These are phyloP conservation scores for Aspergillus quadricinctus DNA, from an alignment of 2,329 filamentous ascomycete genomes.

Conservation along the genomic window DNA sequence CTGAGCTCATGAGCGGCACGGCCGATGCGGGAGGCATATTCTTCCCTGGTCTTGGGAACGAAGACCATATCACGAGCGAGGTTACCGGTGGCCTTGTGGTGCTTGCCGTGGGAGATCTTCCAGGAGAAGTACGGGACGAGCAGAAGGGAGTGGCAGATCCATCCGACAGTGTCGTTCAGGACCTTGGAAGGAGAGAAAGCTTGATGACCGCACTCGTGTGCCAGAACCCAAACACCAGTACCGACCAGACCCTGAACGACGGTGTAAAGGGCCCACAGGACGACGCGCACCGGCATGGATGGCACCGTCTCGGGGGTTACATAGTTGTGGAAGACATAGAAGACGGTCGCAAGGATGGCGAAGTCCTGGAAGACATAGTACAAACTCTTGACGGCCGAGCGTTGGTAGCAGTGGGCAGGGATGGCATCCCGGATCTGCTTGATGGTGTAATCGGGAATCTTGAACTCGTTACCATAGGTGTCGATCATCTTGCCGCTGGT, in stretches of 20 bases:
- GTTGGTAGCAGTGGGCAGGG: conserved; percentile 93
- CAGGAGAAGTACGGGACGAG: conserved; percentile 98
- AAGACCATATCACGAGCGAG: conserved; percentile 99
- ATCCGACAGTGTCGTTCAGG: conserved; percentile 88
- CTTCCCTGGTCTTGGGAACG: conserved; percentile 82
- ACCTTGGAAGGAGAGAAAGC: conserved; percentile 90
- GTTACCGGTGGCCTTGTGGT: conserved; percentile 98
- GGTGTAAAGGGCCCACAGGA: conserved; percentile 64
- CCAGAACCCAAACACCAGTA: conserved; percentile 92
- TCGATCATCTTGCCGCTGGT: conserved; percentile 64
- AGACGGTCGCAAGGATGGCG: conserved; percentile 66
- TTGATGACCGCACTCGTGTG: conserved; percentile 96
- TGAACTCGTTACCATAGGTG: conserved; percentile 92
- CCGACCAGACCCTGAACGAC: conserved; percentile 87
- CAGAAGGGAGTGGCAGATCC: conserved; percentile 81
- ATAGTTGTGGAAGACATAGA: conserved; percentile 84
- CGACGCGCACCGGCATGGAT: conserved; percentile 61
- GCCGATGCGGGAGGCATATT: conserved; percentile 72
- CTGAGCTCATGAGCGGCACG: conserved; percentile 72
- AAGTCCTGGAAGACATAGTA: conserved; percentile 82
- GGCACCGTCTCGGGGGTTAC: conserved; percentile 81
- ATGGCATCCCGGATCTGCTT: conserved; percentile 97
- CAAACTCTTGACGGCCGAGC: conserved; percentile 71
- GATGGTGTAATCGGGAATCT: conserved; percentile 92
- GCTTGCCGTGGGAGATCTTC: conserved; percentile 99